These are phyloP conservation scores for Neolecta irregularis DNA, from an alignment of 1,139 yeast genomes.

Conservation along the genomic window DNA sequence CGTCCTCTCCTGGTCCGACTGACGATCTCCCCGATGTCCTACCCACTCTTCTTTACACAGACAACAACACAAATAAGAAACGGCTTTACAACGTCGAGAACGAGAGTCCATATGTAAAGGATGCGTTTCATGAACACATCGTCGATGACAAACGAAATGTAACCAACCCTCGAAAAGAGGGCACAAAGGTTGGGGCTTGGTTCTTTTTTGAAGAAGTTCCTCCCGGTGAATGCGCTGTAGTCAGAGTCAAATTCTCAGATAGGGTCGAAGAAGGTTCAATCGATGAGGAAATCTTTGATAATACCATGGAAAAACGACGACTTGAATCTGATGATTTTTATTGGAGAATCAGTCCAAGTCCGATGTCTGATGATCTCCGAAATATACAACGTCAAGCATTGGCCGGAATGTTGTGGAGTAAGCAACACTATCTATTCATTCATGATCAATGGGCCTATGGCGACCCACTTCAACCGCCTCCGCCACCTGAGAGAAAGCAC, in stretches of 20 bases:
- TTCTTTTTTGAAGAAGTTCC: slow-evolving; percentile 74
- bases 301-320: slow-evolving; percentile 55
- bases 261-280: slow-evolving; percentile 24
- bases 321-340: slow-evolving; percentile 90
- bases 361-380: slow-evolving; percentile 68
- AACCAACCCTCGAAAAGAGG: slow-evolving; percentile 52
- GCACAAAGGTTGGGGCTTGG: slow-evolving; percentile 73
- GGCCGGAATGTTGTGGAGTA: slow-evolving; percentile 89
- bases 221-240: slow-evolving; percentile 76
- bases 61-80: slow-evolving; percentile 68
- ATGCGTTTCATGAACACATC: slow-evolving; percentile 78
- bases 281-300: slow-evolving; percentile 67
- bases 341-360: slow-evolving; percentile 78
- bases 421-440: slow-evolving; percentile 79
- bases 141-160: slow-evolving; percentile 44
- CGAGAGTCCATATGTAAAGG: slow-evolving; percentile 49
- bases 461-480: slow-evolving; percentile 62
- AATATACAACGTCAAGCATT: slow-evolving; percentile 87
- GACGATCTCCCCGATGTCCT: slow-evolving; percentile 38
- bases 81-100: slow-evolving; percentile 50
- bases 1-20: slow-evolving; percentile 70
- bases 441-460: slow-evolving; percentile 83
- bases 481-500: slow-evolving; percentile 65
- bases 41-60: slow-evolving; percentile 67
- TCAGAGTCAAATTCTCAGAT: slow-evolving; percentile 57